These are phyloP conservation scores for Cystoderma amianthinum DNA, from an alignment of 768 basidiomycete genomes.

Conservation along the genomic window DNA sequence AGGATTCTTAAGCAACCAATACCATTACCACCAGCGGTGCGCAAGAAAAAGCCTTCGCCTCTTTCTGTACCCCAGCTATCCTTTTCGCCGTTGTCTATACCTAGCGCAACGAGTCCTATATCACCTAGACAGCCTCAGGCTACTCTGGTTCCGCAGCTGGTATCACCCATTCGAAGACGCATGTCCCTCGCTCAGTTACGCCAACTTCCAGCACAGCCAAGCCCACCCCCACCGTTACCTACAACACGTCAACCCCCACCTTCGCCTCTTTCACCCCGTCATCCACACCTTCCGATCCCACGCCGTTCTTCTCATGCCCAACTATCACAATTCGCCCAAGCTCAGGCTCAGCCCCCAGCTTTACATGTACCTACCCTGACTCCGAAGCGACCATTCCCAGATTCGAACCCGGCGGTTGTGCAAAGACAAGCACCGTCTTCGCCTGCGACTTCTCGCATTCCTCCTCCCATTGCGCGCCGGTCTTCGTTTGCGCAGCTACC, in stretches of 20 bases:
- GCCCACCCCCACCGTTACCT: conserved; percentile 4
- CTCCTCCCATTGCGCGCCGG: conserved; percentile 14
- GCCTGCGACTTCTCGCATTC: conserved; percentile 5
- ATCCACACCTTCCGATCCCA: conserved; percentile 2
- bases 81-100: conserved; percentile 10
- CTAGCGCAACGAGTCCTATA: conserved; percentile 6
- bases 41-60: conserved; percentile 23
- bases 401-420: conserved; percentile 1
- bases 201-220: conserved; percentile 6
- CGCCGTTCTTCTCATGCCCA: conserved; percentile 14
- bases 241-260: conserved; percentile 2
- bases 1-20: conserved; percentile 6
- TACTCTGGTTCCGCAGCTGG: background rate
- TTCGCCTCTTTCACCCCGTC: conserved; percentile 5
- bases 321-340: conserved; percentile 6
- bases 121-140: conserved; percentile 2
- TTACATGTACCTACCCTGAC: conserved; percentile 10
- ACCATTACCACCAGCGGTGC: conserved; percentile 1
- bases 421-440: conserved; percentile 3
- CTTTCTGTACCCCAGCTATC: conserved; percentile 16
- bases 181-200: conserved; percentile 12
- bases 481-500: conserved; percentile 19
- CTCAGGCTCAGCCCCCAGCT: no score
- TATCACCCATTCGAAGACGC: conserved; percentile 6
- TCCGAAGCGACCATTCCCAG: conserved; percentile 9